These are phyloP conservation scores for Moesziomyces aphidis DNA, from an alignment of 1,284 basidiomycete genomes.

Conservation along the genomic window DNA sequence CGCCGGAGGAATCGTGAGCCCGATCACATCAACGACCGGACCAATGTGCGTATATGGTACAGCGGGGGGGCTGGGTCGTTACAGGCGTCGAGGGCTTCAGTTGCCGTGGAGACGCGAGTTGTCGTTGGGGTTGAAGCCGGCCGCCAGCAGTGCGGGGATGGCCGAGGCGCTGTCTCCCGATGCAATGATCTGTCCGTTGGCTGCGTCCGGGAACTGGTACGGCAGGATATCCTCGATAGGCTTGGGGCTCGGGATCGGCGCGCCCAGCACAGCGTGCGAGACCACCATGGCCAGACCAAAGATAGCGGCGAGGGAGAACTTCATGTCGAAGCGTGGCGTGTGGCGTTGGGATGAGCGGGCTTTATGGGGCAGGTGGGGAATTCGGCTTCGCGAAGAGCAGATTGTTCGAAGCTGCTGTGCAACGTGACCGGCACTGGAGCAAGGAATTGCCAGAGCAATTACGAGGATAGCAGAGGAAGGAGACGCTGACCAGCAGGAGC, in stretches of 20 bases:
- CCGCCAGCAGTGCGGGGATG: constrained; percentile 16
- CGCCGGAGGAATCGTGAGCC: neutral
- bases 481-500: no score
- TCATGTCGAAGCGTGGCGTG: neutral
- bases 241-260: constrained; percentile 27
- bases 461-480: neutral
- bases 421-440: constrained; percentile 7
- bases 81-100: neutral
- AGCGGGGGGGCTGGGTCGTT: neutral
- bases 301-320: neutral
- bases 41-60: neutral
- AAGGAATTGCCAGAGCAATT: neutral
- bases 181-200: neutral
- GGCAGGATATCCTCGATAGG: constrained; percentile 42
- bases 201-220: constrained; percentile 19
- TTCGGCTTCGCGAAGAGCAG: neutral
- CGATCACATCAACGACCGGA: neutral
- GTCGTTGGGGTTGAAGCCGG: constrained; percentile 23
- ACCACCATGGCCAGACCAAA: neutral
- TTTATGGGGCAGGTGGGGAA: neutral
- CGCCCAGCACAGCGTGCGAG: neutral
- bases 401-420: neutral
- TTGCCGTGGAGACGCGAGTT: constrained; percentile 14
- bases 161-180: constrained; percentile 3
- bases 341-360: neutral